These are phyloP conservation scores for Dendrobium officinale DNA, from an alignment of 106 monocot species.

Conservation along the genomic window DNA sequence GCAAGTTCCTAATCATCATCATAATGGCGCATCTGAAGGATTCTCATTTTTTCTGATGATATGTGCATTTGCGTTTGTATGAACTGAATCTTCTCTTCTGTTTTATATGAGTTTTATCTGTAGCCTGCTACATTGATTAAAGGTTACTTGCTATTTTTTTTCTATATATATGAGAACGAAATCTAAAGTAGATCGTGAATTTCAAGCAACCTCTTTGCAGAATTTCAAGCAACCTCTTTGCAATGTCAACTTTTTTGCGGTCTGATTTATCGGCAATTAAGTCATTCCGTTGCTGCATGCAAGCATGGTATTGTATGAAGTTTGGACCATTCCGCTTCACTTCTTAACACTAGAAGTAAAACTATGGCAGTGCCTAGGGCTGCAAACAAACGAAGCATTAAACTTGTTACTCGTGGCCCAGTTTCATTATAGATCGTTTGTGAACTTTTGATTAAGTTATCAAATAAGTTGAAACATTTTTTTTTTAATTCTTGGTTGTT, in stretches of 20 bases:
- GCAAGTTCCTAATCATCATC: background rate
- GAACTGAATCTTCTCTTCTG: background rate
- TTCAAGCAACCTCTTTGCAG: no score
- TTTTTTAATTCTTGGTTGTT: no score
- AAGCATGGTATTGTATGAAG: background rate
- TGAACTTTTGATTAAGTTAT: no score
- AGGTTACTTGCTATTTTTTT: background rate
- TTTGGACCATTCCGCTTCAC: background rate
- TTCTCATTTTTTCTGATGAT: background rate
- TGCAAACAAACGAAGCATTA: no score
- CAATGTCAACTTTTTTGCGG: background rate
- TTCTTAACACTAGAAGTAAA: background rate
- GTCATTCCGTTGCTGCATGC: background rate
- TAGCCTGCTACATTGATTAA: background rate
- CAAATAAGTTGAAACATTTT: no score
- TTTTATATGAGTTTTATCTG: background rate
- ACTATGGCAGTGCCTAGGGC: no score
- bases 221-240: no score
- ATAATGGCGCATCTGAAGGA: background rate
- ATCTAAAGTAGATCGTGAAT: no score
- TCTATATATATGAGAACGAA: no score
- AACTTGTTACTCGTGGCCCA: no score
- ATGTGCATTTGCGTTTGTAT: background rate
- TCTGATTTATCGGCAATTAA: background rate
- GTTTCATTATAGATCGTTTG: no score